Percentiles rank a stretch among this genome's conserved stretches.
Conservation (phyloP, 257 asterid genomes). For the Mitragyna speciosa region DNA sequence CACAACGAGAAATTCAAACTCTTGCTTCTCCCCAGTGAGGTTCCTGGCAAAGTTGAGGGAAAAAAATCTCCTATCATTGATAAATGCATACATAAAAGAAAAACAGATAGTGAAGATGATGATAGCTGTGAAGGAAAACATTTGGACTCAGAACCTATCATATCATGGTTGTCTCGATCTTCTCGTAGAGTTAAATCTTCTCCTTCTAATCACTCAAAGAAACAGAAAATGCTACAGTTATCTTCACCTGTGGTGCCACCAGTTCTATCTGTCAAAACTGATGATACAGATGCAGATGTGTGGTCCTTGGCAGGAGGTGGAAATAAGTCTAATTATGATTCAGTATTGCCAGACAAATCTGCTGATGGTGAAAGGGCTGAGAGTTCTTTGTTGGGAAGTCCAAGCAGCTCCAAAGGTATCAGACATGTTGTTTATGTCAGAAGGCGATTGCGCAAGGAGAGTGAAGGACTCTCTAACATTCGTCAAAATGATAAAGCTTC, state of each 20-base stretch:
- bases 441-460: slow-evolving; percentile 49
- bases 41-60: slow-evolving; percentile 54
- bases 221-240: slow-evolving; percentile 42
- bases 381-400: slow-evolving; percentile 37
- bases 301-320: slow-evolving; percentile 31
- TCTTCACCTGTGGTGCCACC: slow-evolving; percentile 41
- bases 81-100: slow-evolving; percentile 33
- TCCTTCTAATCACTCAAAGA: slow-evolving; percentile 52
- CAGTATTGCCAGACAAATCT: slow-evolving; percentile 37
- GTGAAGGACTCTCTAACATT: slow-evolving; percentile 29
- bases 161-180: slow-evolving; percentile 86
- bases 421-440: slow-evolving; percentile 65
- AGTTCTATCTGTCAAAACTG: slow-evolving; percentile 38
- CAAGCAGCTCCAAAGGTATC: slow-evolving; percentile 32
- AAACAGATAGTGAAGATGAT: slow-evolving; percentile 42
- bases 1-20: slow-evolving; percentile 82
- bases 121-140: slow-evolving; percentile 42
- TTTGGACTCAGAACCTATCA: slow-evolving; percentile 84
- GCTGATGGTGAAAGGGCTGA: slow-evolving; percentile 30
- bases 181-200: slow-evolving; percentile 67
- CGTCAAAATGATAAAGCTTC: slow-evolving; percentile 38
- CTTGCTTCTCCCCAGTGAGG: slow-evolving; percentile 85
- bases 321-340: slow-evolving; percentile 34
- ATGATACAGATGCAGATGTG: slow-evolving; percentile 32
- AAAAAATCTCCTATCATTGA: slow-evolving; percentile 33